Conservation (phyloP, 352 stramenopile species). For the Phytophthora pini region DNA sequence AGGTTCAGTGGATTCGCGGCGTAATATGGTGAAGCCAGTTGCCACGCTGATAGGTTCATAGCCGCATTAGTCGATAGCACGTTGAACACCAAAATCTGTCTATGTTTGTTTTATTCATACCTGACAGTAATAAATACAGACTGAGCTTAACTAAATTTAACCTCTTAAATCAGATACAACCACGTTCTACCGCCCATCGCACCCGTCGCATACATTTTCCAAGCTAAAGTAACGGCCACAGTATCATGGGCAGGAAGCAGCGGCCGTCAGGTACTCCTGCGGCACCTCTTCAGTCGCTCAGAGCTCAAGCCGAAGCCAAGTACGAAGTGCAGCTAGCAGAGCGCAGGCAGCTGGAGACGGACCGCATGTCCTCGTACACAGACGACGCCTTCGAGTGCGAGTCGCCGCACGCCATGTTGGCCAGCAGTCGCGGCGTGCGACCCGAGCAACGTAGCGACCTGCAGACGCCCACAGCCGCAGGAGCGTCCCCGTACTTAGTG, state of each 20-base stretch:
- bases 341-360: conserved; percentile 35
- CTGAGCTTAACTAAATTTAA: too few species aligned
- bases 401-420: conserved; percentile 48
- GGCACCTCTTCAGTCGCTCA: conserved; percentile 14
- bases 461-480: background rate
- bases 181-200: conserved; percentile 5
- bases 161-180: background rate
- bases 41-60: too few species aligned
- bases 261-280: conserved; percentile 3
- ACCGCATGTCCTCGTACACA: conserved; percentile 51
- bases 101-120: too few species aligned
- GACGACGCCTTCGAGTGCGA: conserved; percentile 58
- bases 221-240: conserved; percentile 24
- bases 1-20: too few species aligned
- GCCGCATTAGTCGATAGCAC: too few species aligned
- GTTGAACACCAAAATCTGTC: too few species aligned
- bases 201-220: conserved; percentile 11
- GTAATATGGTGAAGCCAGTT: too few species aligned
- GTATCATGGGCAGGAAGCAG: conserved; percentile 11
- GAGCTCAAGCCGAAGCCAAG: conserved; percentile 29
- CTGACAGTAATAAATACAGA: too few species aligned
- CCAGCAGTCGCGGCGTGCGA: conserved; percentile 20
- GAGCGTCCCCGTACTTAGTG: conserved; percentile 26
- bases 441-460: conserved; percentile 13
- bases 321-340: conserved; percentile 28